phyloP scores from a whole-genome alignment of 768 basidiomycete species.

The Dentipellis fragilis region DNA sequence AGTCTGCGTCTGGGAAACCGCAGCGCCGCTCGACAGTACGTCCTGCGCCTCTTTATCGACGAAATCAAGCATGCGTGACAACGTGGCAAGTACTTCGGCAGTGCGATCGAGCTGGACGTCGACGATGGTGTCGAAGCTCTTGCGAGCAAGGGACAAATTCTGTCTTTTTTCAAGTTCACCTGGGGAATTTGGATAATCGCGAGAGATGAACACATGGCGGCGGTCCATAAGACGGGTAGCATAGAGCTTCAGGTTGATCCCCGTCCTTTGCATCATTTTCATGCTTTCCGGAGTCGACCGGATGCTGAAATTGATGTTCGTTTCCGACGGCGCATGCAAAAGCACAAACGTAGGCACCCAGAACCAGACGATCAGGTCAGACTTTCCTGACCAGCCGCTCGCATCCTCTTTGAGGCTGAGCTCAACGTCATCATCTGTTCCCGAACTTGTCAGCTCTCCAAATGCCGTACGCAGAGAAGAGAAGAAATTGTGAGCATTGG shows the following conservation, averaged over 20 bases:
- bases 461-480: conserved; percentile 17
- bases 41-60: conserved; percentile 1
- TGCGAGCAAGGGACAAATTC: not conserved
- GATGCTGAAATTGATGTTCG: conserved; percentile 16
- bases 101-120: not conserved
- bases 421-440: not conserved
- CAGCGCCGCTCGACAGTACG: conserved; percentile 5
- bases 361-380: conserved; percentile 15
- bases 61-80: not conserved
- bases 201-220: conserved; percentile 15
- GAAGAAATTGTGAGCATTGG: conserved; percentile 19
- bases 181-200: not conserved
- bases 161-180: not conserved
- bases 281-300: conserved; percentile 16
- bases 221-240: conserved; percentile 14
- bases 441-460: conserved; percentile 3
- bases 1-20: conserved; percentile 14
- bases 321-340: conserved; percentile 5
- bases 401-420: not conserved
- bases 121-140: conserved; percentile 11
- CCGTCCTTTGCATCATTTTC: conserved; percentile 12
- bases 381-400: conserved; percentile 7
- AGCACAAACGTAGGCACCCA: conserved; percentile 19
- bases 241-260: conserved; percentile 13
- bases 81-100: not conserved